Percentiles rank a stretch among this genome's conserved stretches.
These are phyloP conservation scores for Mycena floridula DNA, from an alignment of 768 basidiomycete species.

Conservation along the genomic window DNA sequence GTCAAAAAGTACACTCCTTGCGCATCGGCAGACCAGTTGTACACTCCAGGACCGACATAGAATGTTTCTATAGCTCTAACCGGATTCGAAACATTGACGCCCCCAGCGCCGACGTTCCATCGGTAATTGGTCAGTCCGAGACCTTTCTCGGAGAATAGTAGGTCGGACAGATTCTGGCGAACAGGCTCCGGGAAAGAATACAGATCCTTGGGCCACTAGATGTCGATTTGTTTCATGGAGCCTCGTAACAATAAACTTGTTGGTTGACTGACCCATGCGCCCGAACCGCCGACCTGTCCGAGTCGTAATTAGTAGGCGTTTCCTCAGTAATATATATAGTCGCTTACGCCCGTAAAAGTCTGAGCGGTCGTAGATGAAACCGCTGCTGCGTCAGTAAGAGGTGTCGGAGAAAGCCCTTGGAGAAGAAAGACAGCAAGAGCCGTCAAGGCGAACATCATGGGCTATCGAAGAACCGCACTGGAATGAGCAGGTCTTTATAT, in stretches of 20 bases:
- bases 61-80: conserved; percentile 30
- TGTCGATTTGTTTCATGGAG: no score
- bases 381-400: conserved; percentile 2
- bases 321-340: conserved; percentile 18
- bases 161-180: conserved; percentile 32
- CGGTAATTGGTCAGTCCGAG: conserved; percentile 36
- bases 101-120: conserved; percentile 37
- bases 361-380: conserved; percentile 11
- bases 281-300: conserved; percentile 33
- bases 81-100: conserved; percentile 33
- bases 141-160: conserved; percentile 31
- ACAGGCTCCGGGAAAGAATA: conserved; percentile 31
- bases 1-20: conserved; percentile 34
- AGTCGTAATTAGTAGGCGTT: conserved; percentile 14
- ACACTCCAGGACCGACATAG: conserved; percentile 31
- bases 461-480: no score
- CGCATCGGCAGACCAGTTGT: conserved; percentile 32
- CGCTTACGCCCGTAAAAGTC: conserved; percentile 18
- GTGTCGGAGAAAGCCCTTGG: background rate
- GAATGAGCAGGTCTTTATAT: no score
- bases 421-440: background rate
- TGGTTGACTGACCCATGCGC: no score
- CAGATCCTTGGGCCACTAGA: conserved; percentile 42
- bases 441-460: conserved; percentile 1
- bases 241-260: no score